Base-by-base conservation (phyloP, 2,329 filamentous ascomycete genomes). In the Chaetomium sp. region DNA sequence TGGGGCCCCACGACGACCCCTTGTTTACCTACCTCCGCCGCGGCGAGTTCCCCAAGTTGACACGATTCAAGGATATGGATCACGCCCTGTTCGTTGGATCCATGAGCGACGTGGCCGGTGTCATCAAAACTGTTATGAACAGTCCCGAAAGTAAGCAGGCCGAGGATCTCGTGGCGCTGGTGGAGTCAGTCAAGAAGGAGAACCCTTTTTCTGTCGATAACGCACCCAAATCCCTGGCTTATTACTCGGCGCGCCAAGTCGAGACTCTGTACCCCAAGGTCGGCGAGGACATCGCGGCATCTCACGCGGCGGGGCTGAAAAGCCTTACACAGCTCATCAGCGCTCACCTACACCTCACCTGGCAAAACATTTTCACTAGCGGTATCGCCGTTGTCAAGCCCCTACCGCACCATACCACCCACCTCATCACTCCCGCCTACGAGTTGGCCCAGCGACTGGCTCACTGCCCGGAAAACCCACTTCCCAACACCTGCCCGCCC, bases 331-430 rank as follows among this genome's bases (percentile, higher is more conserved):
- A 85, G 54, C 83, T 98, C 65, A 91, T 97, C 74, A 93, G 91
- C 72, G 85, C 89, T 2, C 95, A 98, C 75, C 82, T 98, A 4
- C 93, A 97, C 74, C 84, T 84, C 61, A 90, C 88, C 12, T 98
- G 95, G 86, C 92, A 96, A 73, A 91, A 89, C 70, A 82, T 82
- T 25, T 96, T 95, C 76, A 80, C 85, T 1, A 82, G 85, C 47
- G 94, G 95, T 33, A 89, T 98, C 64, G 85, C 88, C 5, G 87
- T 97, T 3, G 80, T 96, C 51, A 93, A 96, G 75, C 93, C 94
- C 0, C 82, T 90, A 23, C 85, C 91, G 1, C 80, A 90, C 59
- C 87, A 93, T 74, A 94, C 90, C 47, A 90, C 90, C 1, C 83
- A 87, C 19, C 82, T 96, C 70, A 83, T 93, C 57, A 82, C 86